Evolutionary conservation across 192 early-diverging fungal species (phyloP), one percentile per base, ranked within the genome.

Genomic region (Chytriomyces confervae): DNA sequence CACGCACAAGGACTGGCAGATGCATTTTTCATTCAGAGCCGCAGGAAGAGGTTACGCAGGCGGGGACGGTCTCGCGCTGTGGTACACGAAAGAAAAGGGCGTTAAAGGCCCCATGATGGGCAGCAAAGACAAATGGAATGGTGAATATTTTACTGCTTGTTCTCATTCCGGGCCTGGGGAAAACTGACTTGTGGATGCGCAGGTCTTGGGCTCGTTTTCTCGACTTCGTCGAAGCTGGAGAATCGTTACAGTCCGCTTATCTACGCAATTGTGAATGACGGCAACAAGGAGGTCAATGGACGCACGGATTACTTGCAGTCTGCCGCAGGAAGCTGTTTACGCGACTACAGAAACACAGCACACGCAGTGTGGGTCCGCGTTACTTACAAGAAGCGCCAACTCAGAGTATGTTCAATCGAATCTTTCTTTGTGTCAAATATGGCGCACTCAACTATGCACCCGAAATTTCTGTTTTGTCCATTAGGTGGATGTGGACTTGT

Each of bases 51-150:
- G 84, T 27, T 77, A 84, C 50, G 72, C 84, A 44, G 94, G 94
- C 43, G 93, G 92, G 27, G 84, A 91, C 43, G 94, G 94, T 0
- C 67, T 95, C 6, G 94, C 92, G 29, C 89, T 95, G 66, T 95
- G 94, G 94, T 95, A 95, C 73, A 87, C 92, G 0, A 82, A 91
- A 62, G 90, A 82, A 23, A 66, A 29, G 43, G 70, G 27, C 51
- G 69, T 81, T 6, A 80, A 76, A 13, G 94, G 92, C 0, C 87
- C 88, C 24, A 77, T 93, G 18, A 90, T 87, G 84, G 92, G 92
- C 16, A 86, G 72, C 60, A 82, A 86, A 68, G 92, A 94, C 81
- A 77, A 85, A 23, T 94, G 89, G 88, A 75, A 86, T 36, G 93
- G 84, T 76, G 50, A 61, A 47, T 51, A 51, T 80, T 29, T 53